These are phyloP conservation scores for Emmonsia crescens DNA, from an alignment of 2,329 filamentous ascomycete genomes.

Conservation along the genomic window DNA sequence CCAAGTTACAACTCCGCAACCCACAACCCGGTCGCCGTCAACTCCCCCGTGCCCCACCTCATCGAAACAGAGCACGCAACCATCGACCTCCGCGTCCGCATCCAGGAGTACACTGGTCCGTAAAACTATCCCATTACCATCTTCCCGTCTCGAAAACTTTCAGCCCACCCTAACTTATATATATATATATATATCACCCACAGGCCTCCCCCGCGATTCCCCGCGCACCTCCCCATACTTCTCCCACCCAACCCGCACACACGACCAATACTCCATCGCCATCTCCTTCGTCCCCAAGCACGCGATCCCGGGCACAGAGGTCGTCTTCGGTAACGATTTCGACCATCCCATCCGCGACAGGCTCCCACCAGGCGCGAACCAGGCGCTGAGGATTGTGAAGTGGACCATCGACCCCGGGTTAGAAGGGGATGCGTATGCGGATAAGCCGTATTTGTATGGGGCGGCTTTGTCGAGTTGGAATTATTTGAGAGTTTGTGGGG, in stretches of 20 bases:
- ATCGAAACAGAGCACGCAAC: conserved; percentile 56
- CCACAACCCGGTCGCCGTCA: conserved; percentile 68
- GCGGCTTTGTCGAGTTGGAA: conserved; percentile 74
- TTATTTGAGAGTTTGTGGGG: conserved; percentile 54
- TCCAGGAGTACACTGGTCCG: conserved; percentile 49
- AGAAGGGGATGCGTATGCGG: conserved; percentile 80
- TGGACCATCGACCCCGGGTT: conserved; percentile 87
- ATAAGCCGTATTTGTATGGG: conserved; percentile 77
- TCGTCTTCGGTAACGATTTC: conserved; percentile 94
- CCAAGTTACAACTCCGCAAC: conserved; percentile 59
- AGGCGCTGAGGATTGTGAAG: conserved; percentile 73
- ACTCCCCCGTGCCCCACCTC: conserved; percentile 50
- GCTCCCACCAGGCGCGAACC: conserved; percentile 74
- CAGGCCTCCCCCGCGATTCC: conserved; percentile 45
- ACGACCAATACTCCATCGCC: conserved; percentile 76
- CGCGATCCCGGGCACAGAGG: conserved; percentile 54
- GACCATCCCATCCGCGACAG: conserved; percentile 79
- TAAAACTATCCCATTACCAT: neutral
- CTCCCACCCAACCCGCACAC: conserved; percentile 52
- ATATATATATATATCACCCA: neutral
- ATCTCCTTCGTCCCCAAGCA: conserved; percentile 66
- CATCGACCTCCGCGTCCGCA: conserved; percentile 60
- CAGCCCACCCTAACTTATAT: neutral
- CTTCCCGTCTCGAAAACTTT: neutral
- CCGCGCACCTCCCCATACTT: conserved; percentile 70